Evolutionary conservation across 2,329 filamentous ascomycete species (phyloP), one percentile per base, ranked within the genome.

Genomic region (Hypoxylon sp.): DNA sequence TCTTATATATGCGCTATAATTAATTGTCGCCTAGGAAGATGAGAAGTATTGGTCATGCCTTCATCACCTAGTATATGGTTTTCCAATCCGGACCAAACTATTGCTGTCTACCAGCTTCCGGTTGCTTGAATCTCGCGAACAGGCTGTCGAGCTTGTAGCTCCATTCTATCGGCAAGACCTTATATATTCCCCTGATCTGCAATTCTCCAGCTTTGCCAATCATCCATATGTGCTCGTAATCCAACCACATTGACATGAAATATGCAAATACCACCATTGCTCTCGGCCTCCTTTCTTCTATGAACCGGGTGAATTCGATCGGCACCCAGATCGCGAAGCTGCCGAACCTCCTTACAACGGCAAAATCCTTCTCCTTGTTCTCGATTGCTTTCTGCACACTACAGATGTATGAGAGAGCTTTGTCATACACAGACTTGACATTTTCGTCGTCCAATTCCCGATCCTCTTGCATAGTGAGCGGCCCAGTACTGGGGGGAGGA

Each of bases 231-330:
- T 79, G 69, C 14, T 79, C 77, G 33, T 77, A 77, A 3, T 76
- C 72, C 2, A 82, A 61, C 79, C 79, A 81, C 8, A 80, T 64
- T 14, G 79, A 64, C 78, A 82, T 81, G 70, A 81, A 81, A 56
- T 80, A 78, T 2, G 80, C 80, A n/a, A 81, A 61, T 6, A 79
- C 71, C 11, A 81, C 79, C 60, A 82, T 71, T 11, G 80, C 80
- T 8, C 80, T 75, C 1, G 80, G 79, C 17, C 79, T 74, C 20
- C 77, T 74, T 71, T 81, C 76, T 33, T 75, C 74, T 49, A 81
- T 70, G 59, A 79, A 79, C 44, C 73, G 75, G 48, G 75, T 76
- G 53, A 80, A 79, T n/a, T 78, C 72, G 56, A 74, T 72, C 11
- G 79, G 77, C 55, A 79, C 74, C 73, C 74, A 80, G 48, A 81